Conservation (phyloP, 1,139 yeast species). For the Yamadazyma aaseri region DNA sequence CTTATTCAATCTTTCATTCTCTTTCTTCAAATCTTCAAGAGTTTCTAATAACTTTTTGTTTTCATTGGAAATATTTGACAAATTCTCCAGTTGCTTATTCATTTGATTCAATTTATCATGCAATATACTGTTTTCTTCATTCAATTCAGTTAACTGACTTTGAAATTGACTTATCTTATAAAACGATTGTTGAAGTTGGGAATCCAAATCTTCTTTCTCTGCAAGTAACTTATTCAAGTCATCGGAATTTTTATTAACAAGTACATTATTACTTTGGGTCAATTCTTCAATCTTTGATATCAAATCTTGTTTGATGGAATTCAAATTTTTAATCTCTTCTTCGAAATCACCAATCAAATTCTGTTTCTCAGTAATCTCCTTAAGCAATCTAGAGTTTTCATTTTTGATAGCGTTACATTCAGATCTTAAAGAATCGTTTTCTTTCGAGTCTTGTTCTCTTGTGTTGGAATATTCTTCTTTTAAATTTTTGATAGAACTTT, state of each 20-base stretch:
- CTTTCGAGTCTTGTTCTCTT: background rate
- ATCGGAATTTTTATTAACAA: too few relatives aligned
- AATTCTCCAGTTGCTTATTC: background rate
- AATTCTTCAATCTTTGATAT: background rate
- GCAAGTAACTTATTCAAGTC: background rate
- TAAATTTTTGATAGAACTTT: background rate
- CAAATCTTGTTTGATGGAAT: background rate
- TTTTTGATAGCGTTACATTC: background rate
- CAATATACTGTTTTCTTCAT: constrained; percentile 2
- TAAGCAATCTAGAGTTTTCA: background rate
- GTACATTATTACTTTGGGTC: background rate
- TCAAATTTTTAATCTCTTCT: background rate
- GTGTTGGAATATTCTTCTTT: background rate
- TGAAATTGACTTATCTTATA: background rate
- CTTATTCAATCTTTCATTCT: constrained; percentile 1
- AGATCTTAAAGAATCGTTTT: background rate
- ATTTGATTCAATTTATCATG: constrained; percentile 1
- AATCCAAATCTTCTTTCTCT: constrained; percentile 2
- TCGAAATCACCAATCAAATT: background rate
- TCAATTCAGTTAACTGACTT: constrained; percentile 1
- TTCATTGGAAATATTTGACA: background rate
- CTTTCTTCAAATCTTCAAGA: background rate
- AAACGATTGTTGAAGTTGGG: background rate
- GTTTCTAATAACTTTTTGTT: background rate
- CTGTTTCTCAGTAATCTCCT: background rate